phyloP scores from a whole-genome alignment of 2,329 filamentous ascomycete genomes.

The Botrytis medusae region DNA sequence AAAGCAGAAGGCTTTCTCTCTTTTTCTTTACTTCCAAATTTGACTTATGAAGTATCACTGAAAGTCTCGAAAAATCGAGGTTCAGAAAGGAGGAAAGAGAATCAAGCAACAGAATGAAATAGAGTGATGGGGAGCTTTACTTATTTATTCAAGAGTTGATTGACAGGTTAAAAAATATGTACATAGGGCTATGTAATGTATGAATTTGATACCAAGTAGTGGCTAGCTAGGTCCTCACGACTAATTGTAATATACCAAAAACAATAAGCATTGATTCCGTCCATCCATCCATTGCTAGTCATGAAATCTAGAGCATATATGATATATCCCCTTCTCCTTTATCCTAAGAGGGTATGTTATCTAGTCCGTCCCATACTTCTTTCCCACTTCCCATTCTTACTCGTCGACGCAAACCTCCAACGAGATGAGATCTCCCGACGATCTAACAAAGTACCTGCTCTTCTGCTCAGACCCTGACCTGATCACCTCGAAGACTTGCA shows the following conservation, averaged over 20 bases:
- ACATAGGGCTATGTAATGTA: neutral
- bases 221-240: neutral
- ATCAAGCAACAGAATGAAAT: too few species aligned
- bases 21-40: neutral
- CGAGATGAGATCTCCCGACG: constrained; percentile 5
- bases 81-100: neutral
- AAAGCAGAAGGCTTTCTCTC: neutral
- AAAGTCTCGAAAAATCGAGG: neutral
- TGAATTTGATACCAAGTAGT: constrained; percentile 3
- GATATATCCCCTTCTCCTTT: neutral
- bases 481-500: neutral
- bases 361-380: neutral
- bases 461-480: neutral
- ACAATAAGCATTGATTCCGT: neutral
- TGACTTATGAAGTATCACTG: neutral
- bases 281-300: neutral
- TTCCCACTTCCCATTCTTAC: neutral
- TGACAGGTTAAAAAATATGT: neutral
- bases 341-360: neutral
- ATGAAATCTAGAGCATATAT: neutral
- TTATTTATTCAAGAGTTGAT: neutral
- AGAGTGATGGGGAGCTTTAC: neutral
- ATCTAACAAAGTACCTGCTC: neutral
- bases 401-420: neutral
- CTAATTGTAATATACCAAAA: neutral